These are phyloP conservation scores for Neonothopanus nambi DNA, from an alignment of 1,284 basidiomycete genomes.

Conservation along the genomic window DNA sequence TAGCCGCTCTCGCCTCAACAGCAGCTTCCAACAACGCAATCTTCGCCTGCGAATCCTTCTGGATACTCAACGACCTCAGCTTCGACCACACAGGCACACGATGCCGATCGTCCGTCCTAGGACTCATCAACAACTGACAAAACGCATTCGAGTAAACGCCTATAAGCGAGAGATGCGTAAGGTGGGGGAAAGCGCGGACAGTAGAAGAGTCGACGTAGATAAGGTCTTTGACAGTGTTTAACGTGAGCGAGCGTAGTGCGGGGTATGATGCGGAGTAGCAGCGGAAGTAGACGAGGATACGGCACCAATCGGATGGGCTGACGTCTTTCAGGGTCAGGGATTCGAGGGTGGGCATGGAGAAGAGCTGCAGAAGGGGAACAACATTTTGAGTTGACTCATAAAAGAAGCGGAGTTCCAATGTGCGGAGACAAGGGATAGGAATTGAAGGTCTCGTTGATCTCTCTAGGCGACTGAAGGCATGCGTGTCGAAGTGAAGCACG, in stretches of 20 bases:
- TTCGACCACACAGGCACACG: slow-evolving; percentile 16
- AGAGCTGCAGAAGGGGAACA: slow-evolving; percentile 15
- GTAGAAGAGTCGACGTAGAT: slow-evolving; percentile 18
- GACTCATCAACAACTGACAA: slow-evolving; percentile 14
- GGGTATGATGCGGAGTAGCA: slow-evolving; percentile 16
- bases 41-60: slow-evolving; percentile 13
- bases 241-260: slow-evolving; percentile 12
- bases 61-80: slow-evolving; percentile 11
- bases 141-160: slow-evolving; percentile 18
- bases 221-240: slow-evolving; percentile 16
- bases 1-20: slow-evolving; percentile 8
- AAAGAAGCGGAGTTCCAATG: slow-evolving; percentile 17
- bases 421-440: slow-evolving; percentile 16
- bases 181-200: slow-evolving; percentile 18
- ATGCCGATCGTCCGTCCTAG: slow-evolving; percentile 16
- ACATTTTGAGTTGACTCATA: slow-evolving; percentile 15
- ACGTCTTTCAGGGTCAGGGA: slow-evolving; percentile 16
- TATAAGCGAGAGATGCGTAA: slow-evolving; percentile 11
- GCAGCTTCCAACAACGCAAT: slow-evolving; percentile 11
- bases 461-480: slow-evolving; percentile 14
- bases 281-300: slow-evolving; percentile 18
- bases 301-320: slow-evolving; percentile 18
- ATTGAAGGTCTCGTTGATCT: slow-evolving; percentile 16
- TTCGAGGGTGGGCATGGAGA: slow-evolving; percentile 14
- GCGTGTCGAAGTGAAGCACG: slow-evolving; percentile 18